A percentile compares a stretch with the other conserved stretches of the same genome.
These are phyloP conservation scores for Neurospora crassa DNA, from an alignment of 2,329 filamentous ascomycete species.

Conservation along the genomic window DNA sequence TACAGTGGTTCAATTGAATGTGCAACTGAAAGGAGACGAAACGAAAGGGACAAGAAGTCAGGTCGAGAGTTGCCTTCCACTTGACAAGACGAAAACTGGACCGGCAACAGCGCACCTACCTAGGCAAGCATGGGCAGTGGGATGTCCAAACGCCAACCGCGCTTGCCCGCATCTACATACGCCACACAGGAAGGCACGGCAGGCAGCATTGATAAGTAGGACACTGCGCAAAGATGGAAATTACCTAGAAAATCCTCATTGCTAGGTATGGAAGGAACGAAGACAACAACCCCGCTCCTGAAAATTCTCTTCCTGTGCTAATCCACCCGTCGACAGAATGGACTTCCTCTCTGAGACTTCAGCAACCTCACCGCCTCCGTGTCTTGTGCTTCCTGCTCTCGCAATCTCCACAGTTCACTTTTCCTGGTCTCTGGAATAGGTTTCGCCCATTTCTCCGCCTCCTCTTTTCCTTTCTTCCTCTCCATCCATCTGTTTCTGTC, in stretches of 20 bases:
- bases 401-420: neutral
- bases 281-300: neutral
- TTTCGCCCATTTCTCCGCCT: neutral
- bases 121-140: neutral
- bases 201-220: neutral
- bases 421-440: neutral
- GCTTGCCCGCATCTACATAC: neutral
- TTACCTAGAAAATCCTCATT: neutral
- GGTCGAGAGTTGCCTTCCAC: neutral
- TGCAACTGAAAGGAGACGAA: neutral
- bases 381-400: neutral
- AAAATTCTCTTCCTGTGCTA: neutral
- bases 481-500: neutral
- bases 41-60: neutral
- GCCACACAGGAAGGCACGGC: neutral
- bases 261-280: neutral
- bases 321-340: neutral
- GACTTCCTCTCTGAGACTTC: neutral
- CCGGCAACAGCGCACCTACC: too few relatives aligned
- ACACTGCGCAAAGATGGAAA: neutral
- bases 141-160: neutral
- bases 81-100: neutral
- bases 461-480: neutral
- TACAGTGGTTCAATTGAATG: neutral
- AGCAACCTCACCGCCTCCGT: neutral